Evolutionary conservation across 257 asterid genomes (phyloP).

Genomic region (Cruciata laevipes): DNA sequence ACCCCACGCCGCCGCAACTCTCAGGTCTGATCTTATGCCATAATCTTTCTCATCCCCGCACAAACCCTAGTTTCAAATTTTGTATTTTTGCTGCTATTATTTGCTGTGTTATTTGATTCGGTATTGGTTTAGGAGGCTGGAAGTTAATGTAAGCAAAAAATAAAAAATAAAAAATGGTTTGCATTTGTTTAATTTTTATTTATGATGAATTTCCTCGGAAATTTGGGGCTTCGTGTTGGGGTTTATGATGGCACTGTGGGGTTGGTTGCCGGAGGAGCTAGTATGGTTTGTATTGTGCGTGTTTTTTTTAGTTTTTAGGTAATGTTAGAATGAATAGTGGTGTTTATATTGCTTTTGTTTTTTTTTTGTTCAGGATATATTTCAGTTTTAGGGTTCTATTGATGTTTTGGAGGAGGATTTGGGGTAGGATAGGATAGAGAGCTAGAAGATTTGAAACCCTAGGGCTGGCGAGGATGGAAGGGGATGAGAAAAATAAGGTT

Average conservation of each 20-base stretch:
- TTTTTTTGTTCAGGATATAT: conserved; percentile 6
- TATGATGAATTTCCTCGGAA: neutral
- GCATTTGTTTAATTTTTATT: neutral
- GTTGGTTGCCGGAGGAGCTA: neutral
- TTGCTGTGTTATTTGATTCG: neutral
- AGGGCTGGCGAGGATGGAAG: conserved; percentile 57
- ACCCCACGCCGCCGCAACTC: neutral
- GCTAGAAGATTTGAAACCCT: conserved; percentile 43
- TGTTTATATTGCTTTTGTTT: neutral
- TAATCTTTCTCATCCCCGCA: neutral
- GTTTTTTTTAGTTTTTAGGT: neutral
- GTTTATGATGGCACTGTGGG: neutral
- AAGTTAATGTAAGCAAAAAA: neutral
- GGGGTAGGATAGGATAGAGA: conserved; percentile 28
- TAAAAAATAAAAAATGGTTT: neutral
- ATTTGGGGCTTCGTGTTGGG: conserved; percentile 2
- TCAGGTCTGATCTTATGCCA: conserved; percentile 18
- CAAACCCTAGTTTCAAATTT: conserved; percentile 15
- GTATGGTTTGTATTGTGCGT: neutral
- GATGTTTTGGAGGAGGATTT: conserved; percentile 25
- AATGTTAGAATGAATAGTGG: neutral
- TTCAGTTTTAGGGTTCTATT: conserved; percentile 6
- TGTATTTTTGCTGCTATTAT: neutral
- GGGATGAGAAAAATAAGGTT: conserved; percentile 39
- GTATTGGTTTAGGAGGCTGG: neutral